Percentiles rank a stretch among this genome's conserved stretches.
Conservation (phyloP, 139 green algal species). For the Chlamydomonas sphaeroides region DNA sequence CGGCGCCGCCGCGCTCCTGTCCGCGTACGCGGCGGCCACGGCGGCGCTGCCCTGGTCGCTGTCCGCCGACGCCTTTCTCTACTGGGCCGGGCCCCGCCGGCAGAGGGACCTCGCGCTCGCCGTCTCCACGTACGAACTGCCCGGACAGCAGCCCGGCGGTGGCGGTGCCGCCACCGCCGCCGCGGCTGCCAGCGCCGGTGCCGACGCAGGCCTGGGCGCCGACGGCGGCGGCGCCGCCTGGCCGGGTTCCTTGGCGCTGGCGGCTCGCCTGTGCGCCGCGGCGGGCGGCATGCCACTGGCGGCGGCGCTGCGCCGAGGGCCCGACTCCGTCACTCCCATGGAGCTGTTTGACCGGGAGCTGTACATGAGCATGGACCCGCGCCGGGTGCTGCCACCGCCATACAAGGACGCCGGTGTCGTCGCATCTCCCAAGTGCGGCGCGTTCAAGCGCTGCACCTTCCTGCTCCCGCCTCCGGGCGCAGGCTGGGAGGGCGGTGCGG, state of each 20-base stretch:
- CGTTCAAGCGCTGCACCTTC: conserved; percentile 5
- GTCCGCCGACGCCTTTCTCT: conserved; percentile 5
- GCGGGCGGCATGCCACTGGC: neutral
- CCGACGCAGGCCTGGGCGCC: neutral
- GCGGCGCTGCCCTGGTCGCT: neutral
- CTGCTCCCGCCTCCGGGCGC: neutral
- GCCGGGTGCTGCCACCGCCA: neutral
- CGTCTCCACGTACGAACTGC: neutral
- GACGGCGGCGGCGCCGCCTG: neutral
- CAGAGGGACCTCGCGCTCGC: neutral
- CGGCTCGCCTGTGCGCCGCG: neutral
- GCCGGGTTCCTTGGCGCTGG: neutral
- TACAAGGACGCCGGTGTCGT: neutral
- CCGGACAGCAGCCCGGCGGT: neutral
- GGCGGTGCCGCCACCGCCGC: neutral
- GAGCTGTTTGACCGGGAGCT: conserved; percentile 1
- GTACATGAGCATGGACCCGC: conserved; percentile 5
- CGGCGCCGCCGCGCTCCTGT: neutral
- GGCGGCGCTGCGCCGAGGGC: neutral
- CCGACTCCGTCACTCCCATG: neutral
- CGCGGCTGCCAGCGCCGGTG: neutral
- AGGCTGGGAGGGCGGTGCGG: neutral
- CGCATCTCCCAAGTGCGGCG: neutral
- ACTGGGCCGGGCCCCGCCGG: neutral
- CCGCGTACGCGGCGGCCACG: neutral